A percentile compares a stretch with the other conserved stretches of the same genome.
phyloP scores from a whole-genome alignment of 225 moss, liverwort and hornwort species.

The Polytrichum commune region DNA sequence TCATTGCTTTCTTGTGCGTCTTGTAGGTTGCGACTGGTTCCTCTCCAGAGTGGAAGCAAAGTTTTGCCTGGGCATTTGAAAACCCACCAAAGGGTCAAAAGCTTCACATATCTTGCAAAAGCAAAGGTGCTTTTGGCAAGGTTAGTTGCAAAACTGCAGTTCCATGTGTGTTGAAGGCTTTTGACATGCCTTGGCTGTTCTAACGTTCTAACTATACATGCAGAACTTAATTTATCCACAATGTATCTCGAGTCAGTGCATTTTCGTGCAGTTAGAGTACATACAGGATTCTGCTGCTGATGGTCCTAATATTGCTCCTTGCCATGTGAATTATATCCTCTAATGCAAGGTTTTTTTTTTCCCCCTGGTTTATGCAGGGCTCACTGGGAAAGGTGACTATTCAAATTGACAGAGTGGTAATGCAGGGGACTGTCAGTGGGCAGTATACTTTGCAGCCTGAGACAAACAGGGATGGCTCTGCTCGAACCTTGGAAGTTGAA shows the following conservation, averaged over 20 bases:
- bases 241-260: too few species aligned
- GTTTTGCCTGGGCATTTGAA: slow-evolving; percentile 98
- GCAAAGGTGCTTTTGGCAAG: slow-evolving; percentile 98
- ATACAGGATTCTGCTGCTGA: too few species aligned
- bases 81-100: slow-evolving; percentile 96
- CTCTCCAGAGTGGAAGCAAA: slow-evolving; percentile 98
- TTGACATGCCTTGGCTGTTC: too few species aligned
- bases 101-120: slow-evolving; percentile 97
- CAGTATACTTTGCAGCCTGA: slow-evolving; percentile 92
- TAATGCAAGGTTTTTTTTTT: not conserved
- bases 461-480: slow-evolving; percentile 87
- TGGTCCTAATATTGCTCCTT: not conserved
- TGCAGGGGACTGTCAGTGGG: slow-evolving; percentile 79
- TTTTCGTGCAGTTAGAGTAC: too few species aligned
- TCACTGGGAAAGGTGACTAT: slow-evolving; percentile 94
- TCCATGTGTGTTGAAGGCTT: too few species aligned
- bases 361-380: slow-evolving; percentile 49
- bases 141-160: slow-evolving; percentile 26
- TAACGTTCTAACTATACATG: too few species aligned
- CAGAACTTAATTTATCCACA: too few species aligned
- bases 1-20: not conserved
- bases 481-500: slow-evolving; percentile 91
- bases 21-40: slow-evolving; percentile 79
- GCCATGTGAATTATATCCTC: not conserved
- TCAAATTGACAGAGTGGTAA: slow-evolving; percentile 91